Evolutionary conservation across 306 rosid genomes (phyloP).

Genomic region (Acacia crassicarpa): DNA sequence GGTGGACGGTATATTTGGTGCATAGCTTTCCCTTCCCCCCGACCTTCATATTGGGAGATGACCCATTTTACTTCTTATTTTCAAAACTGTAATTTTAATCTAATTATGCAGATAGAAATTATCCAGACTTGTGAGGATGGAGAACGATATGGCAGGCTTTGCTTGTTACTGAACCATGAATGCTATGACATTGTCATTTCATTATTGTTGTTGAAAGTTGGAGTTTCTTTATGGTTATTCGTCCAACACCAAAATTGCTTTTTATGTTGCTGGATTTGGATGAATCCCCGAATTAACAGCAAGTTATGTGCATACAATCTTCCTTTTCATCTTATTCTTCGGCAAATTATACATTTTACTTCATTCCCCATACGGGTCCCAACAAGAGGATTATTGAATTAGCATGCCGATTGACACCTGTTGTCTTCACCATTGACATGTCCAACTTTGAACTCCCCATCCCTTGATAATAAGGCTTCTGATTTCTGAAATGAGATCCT

Average conservation of each 20-base stretch:
- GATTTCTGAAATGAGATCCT: background rate
- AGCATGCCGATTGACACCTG: too few species aligned
- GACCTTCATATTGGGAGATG: background rate
- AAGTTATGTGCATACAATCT: background rate
- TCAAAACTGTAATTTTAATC: background rate
- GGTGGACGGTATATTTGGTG: background rate
- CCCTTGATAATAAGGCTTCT: background rate
- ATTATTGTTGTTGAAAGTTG: background rate
- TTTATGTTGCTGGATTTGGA: slow-evolving; percentile 5
- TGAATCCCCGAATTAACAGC: background rate
- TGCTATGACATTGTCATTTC: slow-evolving; percentile 3
- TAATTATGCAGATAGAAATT: slow-evolving; percentile 41
- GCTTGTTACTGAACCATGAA: slow-evolving; percentile 20
- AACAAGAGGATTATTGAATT: background rate
- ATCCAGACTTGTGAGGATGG: slow-evolving; percentile 36
- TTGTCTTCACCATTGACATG: too few species aligned
- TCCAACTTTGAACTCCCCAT: background rate
- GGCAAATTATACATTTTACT: background rate
- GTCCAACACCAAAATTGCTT: slow-evolving; percentile 4
- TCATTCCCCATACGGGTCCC: background rate
- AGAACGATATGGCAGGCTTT: slow-evolving; percentile 28
- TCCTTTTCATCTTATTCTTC: background rate
- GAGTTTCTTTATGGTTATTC: slow-evolving; percentile 3
- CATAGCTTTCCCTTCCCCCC: background rate
- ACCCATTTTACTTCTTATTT: background rate